Percentiles rank a stretch among this genome's conserved stretches.
These are phyloP conservation scores for Prunus mira DNA, from an alignment of 306 rosid genomes.

Conservation along the genomic window DNA sequence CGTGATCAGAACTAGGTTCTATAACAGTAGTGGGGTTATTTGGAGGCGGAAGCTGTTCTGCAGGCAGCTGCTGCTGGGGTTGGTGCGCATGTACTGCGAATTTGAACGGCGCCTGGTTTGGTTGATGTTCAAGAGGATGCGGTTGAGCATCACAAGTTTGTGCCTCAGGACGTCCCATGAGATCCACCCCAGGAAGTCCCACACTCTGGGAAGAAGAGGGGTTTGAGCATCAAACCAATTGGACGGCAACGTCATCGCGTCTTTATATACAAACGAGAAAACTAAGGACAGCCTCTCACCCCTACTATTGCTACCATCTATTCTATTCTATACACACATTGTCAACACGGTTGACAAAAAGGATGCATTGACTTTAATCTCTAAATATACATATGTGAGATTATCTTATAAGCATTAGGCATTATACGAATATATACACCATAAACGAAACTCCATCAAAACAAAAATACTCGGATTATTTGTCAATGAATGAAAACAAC, in stretches of 20 bases:
- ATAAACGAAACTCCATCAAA: not conserved
- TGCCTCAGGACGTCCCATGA: constrained; percentile 17
- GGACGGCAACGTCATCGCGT: not conserved
- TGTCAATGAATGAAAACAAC: not conserved
- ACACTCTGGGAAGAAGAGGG: constrained; percentile 2
- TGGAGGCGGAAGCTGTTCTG: not conserved
- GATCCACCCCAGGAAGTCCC: constrained; percentile 9
- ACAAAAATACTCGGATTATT: not conserved
- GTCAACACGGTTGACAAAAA: not conserved
- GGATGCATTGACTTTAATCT: not conserved
- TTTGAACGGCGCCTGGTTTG: not conserved
- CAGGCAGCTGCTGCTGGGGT: not conserved
- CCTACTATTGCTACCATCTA: no score
- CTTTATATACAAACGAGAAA: constrained; percentile 10
- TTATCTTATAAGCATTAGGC: no score
- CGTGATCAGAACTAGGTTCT: not conserved
- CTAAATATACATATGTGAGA: not conserved
- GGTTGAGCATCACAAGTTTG: not conserved
- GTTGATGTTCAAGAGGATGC: not conserved
- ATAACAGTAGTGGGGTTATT: not conserved
- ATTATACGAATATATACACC: no score
- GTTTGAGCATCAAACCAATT: constrained; percentile 8
- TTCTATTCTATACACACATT: not conserved
- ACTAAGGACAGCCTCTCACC: constrained; percentile 3
- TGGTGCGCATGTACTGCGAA: not conserved